A percentile compares a stretch with the other conserved stretches of the same genome.
Conservation (phyloP, 228 moss, liverwort and hornwort genomes). For the Sphagnum fallax region DNA sequence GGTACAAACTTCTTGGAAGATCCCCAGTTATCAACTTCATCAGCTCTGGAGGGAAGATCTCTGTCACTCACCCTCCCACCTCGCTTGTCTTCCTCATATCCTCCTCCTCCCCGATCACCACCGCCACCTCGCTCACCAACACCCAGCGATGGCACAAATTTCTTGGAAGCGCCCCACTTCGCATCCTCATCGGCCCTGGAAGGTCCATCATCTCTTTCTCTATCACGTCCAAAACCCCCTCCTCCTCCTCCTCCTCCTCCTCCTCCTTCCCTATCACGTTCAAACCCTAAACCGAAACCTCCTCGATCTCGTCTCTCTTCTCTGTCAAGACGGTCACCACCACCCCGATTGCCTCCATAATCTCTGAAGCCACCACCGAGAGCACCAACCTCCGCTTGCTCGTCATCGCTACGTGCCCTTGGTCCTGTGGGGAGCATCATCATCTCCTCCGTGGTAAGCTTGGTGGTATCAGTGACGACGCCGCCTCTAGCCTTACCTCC, state of each 20-base stretch:
- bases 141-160: conserved; percentile 19
- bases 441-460: conserved; percentile 72
- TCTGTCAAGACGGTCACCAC: conserved; percentile 30
- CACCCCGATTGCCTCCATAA: conserved; percentile 32
- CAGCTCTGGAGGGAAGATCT: conserved; percentile 49
- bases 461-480: conserved; percentile 43
- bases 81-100: conserved; percentile 26
- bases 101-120: conserved; percentile 21
- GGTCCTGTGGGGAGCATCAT: conserved; percentile 78
- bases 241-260: conserved; percentile 32
- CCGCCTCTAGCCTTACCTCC: conserved; percentile 71
- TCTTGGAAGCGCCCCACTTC: conserved; percentile 50
- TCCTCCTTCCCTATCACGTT: conserved; percentile 28
- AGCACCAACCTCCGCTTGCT: conserved; percentile 50
- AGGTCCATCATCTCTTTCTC: conserved; percentile 39
- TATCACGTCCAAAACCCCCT: conserved; percentile 25
- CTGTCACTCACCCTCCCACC: conserved; percentile 38
- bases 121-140: conserved; percentile 13
- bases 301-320: conserved; percentile 45
- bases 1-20: conserved; percentile 78
- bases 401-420: conserved; percentile 66
- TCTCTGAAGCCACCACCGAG: conserved; percentile 42
- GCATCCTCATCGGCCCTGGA: conserved; percentile 43
- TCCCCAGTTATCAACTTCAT: conserved; percentile 56
- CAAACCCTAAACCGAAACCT: conserved; percentile 55